Conservation (phyloP, 2,329 filamentous ascomycete genomes). For the Podosphaera xanthii region DNA sequence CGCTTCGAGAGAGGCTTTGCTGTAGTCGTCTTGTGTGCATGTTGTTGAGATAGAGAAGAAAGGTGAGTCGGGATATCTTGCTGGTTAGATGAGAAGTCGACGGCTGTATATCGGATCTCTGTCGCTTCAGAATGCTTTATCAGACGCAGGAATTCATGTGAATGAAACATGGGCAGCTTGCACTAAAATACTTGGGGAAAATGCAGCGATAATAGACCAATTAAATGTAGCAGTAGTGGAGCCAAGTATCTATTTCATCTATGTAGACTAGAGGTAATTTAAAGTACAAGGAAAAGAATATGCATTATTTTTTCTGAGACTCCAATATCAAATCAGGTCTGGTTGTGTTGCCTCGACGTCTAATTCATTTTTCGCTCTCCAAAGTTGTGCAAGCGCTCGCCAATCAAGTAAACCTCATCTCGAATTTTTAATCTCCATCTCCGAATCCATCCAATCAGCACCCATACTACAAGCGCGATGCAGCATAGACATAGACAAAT, state of each 20-base stretch:
- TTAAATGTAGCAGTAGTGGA: neutral
- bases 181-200: neutral
- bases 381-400: slow-evolving; percentile 87
- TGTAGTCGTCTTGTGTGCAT: too few relatives aligned
- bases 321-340: neutral
- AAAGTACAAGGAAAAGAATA: neutral
- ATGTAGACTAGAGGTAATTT: neutral
- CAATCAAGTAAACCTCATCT: slow-evolving; percentile 91
- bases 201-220: neutral
- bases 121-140: too few relatives aligned
- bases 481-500: slow-evolving; percentile 17
- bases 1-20: too few relatives aligned
- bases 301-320: neutral
- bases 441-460: slow-evolving; percentile 37
- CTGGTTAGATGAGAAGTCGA: too few relatives aligned
- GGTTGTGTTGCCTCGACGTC: neutral
- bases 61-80: too few relatives aligned
- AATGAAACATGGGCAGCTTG: too few relatives aligned
- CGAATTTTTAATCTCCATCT: slow-evolving; percentile 63
- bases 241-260: neutral
- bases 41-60: too few relatives aligned
- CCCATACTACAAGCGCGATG: slow-evolving; percentile 27
- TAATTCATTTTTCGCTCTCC: slow-evolving; percentile 23
- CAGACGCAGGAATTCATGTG: too few relatives aligned
- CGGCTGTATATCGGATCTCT: too few relatives aligned